Evolutionary conservation across 805 yeast genomes (phyloP), one percentile per base, ranked within the genome.

Genomic region (Cyberlindnera subsufficiens): DNA sequence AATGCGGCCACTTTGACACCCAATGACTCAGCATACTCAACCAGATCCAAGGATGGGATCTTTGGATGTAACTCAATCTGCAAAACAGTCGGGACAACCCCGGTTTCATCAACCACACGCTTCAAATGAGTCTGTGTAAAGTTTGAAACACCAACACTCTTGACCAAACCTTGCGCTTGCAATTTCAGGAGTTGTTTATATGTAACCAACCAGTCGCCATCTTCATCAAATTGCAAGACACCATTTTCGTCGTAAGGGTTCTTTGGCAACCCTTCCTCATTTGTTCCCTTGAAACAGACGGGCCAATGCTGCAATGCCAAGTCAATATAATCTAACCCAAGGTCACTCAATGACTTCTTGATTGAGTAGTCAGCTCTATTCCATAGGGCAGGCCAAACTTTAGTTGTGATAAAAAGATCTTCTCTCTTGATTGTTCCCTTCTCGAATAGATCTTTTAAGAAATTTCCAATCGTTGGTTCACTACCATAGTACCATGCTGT

Each of bases 291-390:
- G 31, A 80, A 82, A 18, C 95, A 82, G 14, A 85, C 72, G 49
- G 96, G 96, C 80, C 87, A 88, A 63, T 87, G 96, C 55, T 86
- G 76, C 51, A 88, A 71, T 54, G 78, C 75, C 50, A 87, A 66
- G 58, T 87, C 96, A 38, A 85, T 81, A 56, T 87, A 86, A 38
- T 83, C 95, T 41, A 85, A 55, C 0, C 78, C 79, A 47, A 86
- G 67, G 46, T 75, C 75, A 47, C 68, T 53, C 53, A 87, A 68
- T 3, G 90, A 81, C 33, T 64, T 66, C 19, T 77, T 71, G 36
- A 86, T 63, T 1, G 83, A 82, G 31, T 59, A 64, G 39, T 64
- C 77, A 6, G 77, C 80, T 16, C 61, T 59, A 47, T 68, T 59
- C 66, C 78, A 80, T 44, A 71, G 62, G n/a, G 72, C 63, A 43